A percentile compares a stretch with the other conserved stretches of the same genome.
Evolutionary conservation across 176 grass and related monocot genomes (phyloP).

Genomic region (Cenchrus purpureus): DNA sequence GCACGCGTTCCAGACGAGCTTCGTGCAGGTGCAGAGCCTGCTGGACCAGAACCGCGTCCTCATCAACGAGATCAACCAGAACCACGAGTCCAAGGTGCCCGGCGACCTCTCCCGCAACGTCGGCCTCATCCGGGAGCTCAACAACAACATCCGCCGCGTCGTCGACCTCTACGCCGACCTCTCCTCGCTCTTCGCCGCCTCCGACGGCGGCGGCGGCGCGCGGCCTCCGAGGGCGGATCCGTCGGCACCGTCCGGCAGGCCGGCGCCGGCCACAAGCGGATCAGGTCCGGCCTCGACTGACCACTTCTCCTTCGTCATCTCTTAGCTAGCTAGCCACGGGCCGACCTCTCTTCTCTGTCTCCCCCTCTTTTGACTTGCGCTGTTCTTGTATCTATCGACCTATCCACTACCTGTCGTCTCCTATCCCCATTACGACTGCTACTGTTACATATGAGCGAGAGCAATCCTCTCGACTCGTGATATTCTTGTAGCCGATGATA

Average conservation of each 20-base stretch:
- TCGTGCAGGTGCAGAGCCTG: slow-evolving; percentile 82
- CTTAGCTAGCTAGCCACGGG: neutral
- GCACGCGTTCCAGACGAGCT: slow-evolving; percentile 82
- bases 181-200: slow-evolving; percentile 60
- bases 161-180: slow-evolving; percentile 86
- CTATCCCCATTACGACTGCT: neutral
- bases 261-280: slow-evolving; percentile 63
- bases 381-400: slow-evolving; percentile 37
- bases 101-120: slow-evolving; percentile 76
- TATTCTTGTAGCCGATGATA: slow-evolving; percentile 1
- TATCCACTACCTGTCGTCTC: neutral
- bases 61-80: slow-evolving; percentile 89
- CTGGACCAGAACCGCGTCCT: slow-evolving; percentile 75
- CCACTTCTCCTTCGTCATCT: neutral
- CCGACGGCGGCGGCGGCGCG: slow-evolving; percentile 37
- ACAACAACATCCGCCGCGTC: slow-evolving; percentile 88
- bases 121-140: slow-evolving; percentile 80
- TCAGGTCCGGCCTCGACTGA: slow-evolving; percentile 56
- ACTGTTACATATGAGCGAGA: slow-evolving; percentile 30
- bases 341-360: neutral
- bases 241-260: slow-evolving; percentile 50
- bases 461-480: slow-evolving; percentile 16
- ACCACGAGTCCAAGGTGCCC: slow-evolving; percentile 82
- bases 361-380: slow-evolving; percentile 3
- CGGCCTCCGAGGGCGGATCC: slow-evolving; percentile 50